Base-by-base conservation (phyloP, 345 rosid genomes). In the Cardamine resedifolia region DNA sequence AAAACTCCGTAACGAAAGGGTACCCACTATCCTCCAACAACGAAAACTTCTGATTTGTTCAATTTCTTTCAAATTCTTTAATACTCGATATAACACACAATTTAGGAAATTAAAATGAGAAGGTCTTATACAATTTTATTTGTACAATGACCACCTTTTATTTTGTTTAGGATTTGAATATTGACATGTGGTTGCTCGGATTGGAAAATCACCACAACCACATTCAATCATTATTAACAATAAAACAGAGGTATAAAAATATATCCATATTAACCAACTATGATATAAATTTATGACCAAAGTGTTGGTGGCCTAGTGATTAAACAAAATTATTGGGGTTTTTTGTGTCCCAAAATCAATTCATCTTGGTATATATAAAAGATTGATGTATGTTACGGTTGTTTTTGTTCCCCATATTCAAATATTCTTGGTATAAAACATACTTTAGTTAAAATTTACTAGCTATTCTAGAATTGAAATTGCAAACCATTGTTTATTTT, bases 11-110 rank as follows among this genome's bases (percentile, higher is more conserved):
- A 23, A 23, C 24, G 59, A 20, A 56, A 44, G 55, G 19, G 50
- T 56, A 34, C 48, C 16, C 44, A 63, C 44, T 62, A 7, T 30
- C 31, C 3, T 53, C 34, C 56, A 24, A 51, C 44, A 6, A 52
- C 23, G 23, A 30, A 52, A 41, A 21, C 38, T 72, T 63, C 20
- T 64, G 47, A 50, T 64, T 53, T 58, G 66, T 48, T 58, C 27
- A 20, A 23, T 10, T 31, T 31, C 11, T 34, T 68, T 15, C 11
- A 14, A 4, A 3, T 57, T 30, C 41, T 26, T 47, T 26, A 26
- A 60, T 60, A 39, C 28, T 16, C 1, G 5, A 38, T 68, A n/a
- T 41, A 11, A 55, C 38, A 38, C 36, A 60, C 41, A 18, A 34
- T 26, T 49, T 45, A 3, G 18, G 33, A 31, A 4, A 20, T 30